Evolutionary conservation across 768 basidiomycete genomes (phyloP).

Genomic region (Serendipita sp.): DNA sequence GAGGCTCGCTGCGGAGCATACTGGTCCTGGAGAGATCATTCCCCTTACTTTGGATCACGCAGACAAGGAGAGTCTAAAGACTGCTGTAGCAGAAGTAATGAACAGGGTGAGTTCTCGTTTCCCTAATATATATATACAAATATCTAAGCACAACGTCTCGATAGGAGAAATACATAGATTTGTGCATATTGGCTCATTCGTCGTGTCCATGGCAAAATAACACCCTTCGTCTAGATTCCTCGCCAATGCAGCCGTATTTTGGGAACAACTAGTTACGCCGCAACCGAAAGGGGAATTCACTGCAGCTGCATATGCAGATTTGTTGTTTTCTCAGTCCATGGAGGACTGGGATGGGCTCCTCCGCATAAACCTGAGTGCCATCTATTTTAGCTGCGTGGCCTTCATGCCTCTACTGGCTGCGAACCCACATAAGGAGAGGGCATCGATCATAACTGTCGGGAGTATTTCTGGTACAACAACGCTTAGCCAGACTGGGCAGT

Average conservation of each 20-base stretch:
- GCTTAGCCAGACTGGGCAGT: background rate
- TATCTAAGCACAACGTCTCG: background rate
- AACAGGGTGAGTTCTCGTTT: background rate
- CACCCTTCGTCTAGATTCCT: background rate
- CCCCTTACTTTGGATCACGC: background rate
- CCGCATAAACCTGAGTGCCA: background rate
- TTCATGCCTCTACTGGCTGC: conserved; percentile 1
- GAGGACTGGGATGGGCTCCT: conserved; percentile 2
- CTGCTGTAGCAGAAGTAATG: background rate
- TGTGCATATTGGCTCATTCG: background rate
- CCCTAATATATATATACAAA: background rate
- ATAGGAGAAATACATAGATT: background rate
- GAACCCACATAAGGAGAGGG: background rate
- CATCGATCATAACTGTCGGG: background rate
- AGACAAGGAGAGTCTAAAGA: background rate
- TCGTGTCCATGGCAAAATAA: too few species aligned
- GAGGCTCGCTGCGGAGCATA: background rate
- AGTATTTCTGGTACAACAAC: conserved; percentile 1
- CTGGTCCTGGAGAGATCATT: conserved; percentile 1
- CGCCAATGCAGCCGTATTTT: background rate
- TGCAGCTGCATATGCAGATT: background rate
- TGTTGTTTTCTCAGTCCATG: conserved; percentile 3
- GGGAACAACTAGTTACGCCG: background rate
- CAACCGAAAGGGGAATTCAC: background rate
- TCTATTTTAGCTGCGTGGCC: conserved; percentile 4